phyloP scores from a whole-genome alignment of 1,284 basidiomycete genomes.

The Phellopilus nigrolimitatus region DNA sequence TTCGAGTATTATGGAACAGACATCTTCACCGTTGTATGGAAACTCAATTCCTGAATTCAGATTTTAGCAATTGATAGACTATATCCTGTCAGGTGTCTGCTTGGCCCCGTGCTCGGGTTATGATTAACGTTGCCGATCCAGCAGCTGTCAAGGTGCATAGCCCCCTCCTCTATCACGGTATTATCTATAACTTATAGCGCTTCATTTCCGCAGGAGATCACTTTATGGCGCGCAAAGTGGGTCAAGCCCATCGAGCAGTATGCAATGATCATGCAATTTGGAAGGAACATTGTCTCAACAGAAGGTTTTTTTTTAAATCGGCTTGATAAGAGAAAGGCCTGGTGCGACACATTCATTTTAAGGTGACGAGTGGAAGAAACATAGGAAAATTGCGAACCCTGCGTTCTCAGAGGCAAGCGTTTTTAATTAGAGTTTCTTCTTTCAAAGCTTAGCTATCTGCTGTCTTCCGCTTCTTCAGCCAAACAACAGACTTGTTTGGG shows the following conservation, averaged over 20 bases:
- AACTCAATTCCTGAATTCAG: not conserved
- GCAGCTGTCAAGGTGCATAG: conserved; percentile 36
- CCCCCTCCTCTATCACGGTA: not conserved
- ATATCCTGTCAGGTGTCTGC: conserved; percentile 8
- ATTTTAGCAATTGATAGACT: not conserved
- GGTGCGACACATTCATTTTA: not conserved
- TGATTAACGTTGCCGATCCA: conserved; percentile 32
- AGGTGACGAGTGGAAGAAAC: conserved; percentile 38
- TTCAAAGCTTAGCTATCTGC: conserved; percentile 4
- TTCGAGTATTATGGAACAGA: conserved; percentile 14
- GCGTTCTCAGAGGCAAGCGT: conserved; percentile 36
- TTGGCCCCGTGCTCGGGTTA: conserved; percentile 15
- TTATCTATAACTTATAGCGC: not conserved
- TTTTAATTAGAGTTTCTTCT: not conserved
- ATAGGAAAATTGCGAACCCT: conserved; percentile 36
- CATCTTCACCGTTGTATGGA: conserved; percentile 13
- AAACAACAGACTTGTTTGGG: conserved; percentile 43
- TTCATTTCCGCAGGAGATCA: conserved; percentile 14
- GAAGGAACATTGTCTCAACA: conserved; percentile 36
- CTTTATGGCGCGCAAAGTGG: conserved; percentile 7
- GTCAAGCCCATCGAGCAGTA: conserved; percentile 28
- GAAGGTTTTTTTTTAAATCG: conserved; percentile 27
- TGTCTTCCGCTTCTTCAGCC: conserved; percentile 26
- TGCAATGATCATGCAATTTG: conserved; percentile 33
- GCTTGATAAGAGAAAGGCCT: not conserved